Base-by-base conservation (phyloP, 331 rosid genomes). In the Ulmus americana region DNA sequence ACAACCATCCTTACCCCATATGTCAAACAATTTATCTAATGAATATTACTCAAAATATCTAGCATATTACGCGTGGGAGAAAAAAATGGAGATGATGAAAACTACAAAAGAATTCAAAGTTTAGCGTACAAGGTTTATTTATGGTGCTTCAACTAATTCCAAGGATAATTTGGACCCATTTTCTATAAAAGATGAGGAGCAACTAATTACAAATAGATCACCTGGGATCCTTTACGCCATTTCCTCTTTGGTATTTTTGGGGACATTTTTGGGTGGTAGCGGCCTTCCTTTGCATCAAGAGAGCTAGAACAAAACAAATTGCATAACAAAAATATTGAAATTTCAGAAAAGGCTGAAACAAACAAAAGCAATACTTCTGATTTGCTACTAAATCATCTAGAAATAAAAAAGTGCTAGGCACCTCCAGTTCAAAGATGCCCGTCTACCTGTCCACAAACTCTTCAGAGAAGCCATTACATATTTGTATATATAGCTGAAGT, bases 201-300 rank as follows among this genome's bases (percentile, higher is more conserved):
- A 28, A 28, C 35, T 1, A 28, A 28, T 28, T 55, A 20, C 50
- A 59, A 70, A 61, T 72, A 39, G 73, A 77, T 59, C 28, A 94
- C 99, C 97, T 94, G 97, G 16, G 99, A 94, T 65, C 96, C 99
- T 84, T 94, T 94, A 57, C 97, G 88, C 99, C 99, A 94, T 74
- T 81, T 94, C 65, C 67, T 79, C 81, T 87, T 85, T 18, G 95
- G 90, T 77, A 94, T 85, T 68, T 73, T 74, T 49, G 90, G 87
- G 45, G 99, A 87, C 99, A 94, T 94, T 74, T 79, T 90, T 6
- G 95, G 87, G 70, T 85, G 90, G 85, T 94, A 85, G 80, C 99
- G 97, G 64, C 90, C 97, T 79, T 81, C 97, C 76, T 85, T 94
- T 41, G 62, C 88, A 76, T 94, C 97, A 70, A 87, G 91, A 85